Base-by-base conservation (phyloP, 1,284 basidiomycete genomes). In the Pterula multifida region DNA sequence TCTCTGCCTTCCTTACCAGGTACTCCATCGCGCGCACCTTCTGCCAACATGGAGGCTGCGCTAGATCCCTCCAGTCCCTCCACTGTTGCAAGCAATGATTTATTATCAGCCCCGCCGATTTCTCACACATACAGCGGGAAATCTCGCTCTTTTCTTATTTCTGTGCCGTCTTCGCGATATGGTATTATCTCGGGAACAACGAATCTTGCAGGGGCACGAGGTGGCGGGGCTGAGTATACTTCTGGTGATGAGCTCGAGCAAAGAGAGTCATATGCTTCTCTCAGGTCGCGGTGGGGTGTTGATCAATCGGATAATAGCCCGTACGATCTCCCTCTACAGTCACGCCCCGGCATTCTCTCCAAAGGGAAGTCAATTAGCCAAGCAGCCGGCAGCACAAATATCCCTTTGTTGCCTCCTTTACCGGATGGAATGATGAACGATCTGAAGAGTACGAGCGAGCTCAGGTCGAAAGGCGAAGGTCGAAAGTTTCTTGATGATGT, bases 401-500 rank as follows among this genome's bases (percentile, higher is more conserved):
- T 64, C 15, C 61, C 63, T 3, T 39, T 47, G 4, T 58, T 58
- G 9, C 52, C 48, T 21, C 45, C 26, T 22, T 58, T 74, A 9
- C 66, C 72, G 2, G 61, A 63, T 25, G 78, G 76, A 13, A 77
- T 81, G 73, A 77, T 78, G 67, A 87, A 86, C 57, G 81, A 85
- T 49, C 59, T 89, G 47, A 85, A 82, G 60, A 88, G 83, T 53
- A 85, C 88, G 47, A 84, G 82, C 0, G 86, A 90, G 56, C 67
- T 90, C 32, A 68, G 85, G 50, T 82, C 75, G 56, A 85, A 84
- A 59, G 86, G 86, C n/a, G 85, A 90, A 63, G 79, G 71, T 49
- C 68, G 86, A 54, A 68, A 85, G 17, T 90, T 90, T 57, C 61
- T 86, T 45, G 86, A 90, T 53, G 86, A 89, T 57, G 73, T 87